phyloP scores from a whole-genome alignment of 768 basidiomycete species.

The Tricholoma bakamatsutake region DNA sequence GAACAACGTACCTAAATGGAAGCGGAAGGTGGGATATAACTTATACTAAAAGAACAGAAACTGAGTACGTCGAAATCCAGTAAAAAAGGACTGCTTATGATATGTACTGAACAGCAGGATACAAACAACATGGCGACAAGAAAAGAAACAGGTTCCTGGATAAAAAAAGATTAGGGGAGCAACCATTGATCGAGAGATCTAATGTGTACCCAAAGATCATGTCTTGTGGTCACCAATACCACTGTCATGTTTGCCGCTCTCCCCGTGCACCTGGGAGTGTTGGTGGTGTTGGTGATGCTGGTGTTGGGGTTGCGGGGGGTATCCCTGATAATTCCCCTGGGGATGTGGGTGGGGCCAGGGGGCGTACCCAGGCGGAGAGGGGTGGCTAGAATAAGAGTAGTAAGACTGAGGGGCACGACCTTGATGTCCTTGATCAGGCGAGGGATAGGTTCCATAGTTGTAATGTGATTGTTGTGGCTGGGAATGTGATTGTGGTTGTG shows the following conservation, averaged over 20 bases:
- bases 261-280: not conserved
- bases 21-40: too few relatives aligned
- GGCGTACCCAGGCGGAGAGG: not conserved
- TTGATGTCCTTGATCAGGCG: not conserved
- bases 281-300: not conserved
- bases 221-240: not conserved
- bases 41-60: not conserved
- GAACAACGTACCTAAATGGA: not conserved
- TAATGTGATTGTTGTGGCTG: not conserved
- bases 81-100: not conserved
- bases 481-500: not conserved
- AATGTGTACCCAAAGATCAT: not conserved
- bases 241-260: not conserved
- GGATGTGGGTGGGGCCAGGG: not conserved
- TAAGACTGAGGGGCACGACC: not conserved
- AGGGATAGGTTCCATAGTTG: not conserved
- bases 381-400: not conserved
- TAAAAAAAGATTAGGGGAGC: not conserved
- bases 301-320: not conserved
- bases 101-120: not conserved
- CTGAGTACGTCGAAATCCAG: not conserved
- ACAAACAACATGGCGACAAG: not conserved
- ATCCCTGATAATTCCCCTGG: not conserved
- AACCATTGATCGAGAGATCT: not conserved
- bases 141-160: too few relatives aligned